phyloP scores from a whole-genome alignment of 371 early-diverging fungal species.

The Vavraia culicis region DNA sequence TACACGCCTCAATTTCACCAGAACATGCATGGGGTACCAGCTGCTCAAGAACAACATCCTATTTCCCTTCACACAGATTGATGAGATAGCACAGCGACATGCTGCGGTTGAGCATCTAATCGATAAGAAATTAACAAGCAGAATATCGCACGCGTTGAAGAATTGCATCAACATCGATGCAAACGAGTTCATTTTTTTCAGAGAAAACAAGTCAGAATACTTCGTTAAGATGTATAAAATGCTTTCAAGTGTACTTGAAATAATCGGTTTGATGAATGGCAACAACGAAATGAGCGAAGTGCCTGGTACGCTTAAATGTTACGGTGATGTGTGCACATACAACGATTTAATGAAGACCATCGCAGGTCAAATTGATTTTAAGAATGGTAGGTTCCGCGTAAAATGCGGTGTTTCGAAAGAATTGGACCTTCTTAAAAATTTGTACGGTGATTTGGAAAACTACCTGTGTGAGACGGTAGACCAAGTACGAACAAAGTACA shows the following conservation, averaged over 20 bases:
- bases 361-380: not conserved
- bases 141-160: not conserved
- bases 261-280: not conserved
- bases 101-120: slow-evolving; percentile 11
- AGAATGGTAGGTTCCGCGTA: not conserved
- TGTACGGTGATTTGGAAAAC: not conserved
- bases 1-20: no score
- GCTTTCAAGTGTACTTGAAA: not conserved
- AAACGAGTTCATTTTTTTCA: not conserved
- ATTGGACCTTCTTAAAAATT: not conserved
- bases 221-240: not conserved
- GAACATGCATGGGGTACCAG: no score
- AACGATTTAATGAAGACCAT: not conserved
- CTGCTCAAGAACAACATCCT: no score
- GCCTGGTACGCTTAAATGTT: not conserved
- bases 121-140: not conserved
- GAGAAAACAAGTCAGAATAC: not conserved
- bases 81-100: no score
- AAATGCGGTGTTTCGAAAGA: not conserved
- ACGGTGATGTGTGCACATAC: not conserved
- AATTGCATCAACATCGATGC: not conserved
- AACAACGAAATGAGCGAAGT: not conserved
- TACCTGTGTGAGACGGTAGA: no score
- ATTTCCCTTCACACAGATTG: no score
- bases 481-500: no score